Conservation (phyloP, 192 early-diverging fungal species). For the Linnemannia exigua region DNA sequence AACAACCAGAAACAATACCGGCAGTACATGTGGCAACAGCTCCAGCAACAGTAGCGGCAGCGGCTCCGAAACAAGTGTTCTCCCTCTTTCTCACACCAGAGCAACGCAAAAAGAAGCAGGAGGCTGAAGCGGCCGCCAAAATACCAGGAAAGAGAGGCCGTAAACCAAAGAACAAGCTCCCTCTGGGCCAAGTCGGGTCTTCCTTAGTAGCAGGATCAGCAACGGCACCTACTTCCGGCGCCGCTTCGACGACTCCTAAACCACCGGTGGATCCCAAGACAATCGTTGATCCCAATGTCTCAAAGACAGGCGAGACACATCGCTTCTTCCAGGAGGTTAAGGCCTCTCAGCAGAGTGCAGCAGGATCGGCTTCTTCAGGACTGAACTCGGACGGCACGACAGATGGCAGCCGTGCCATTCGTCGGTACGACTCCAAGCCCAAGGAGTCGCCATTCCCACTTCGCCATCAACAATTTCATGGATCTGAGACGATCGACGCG, state of each 20-base stretch:
- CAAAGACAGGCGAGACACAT: slow-evolving; percentile 50
- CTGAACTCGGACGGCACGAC: neutral
- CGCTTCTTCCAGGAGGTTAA: slow-evolving; percentile 52
- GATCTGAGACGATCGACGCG: slow-evolving; percentile 42
- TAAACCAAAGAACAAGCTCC: slow-evolving; percentile 33
- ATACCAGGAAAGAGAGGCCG: slow-evolving; percentile 20
- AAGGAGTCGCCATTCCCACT: slow-evolving; percentile 34
- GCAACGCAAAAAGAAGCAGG: slow-evolving; percentile 37
- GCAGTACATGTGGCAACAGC: neutral
- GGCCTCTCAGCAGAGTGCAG: slow-evolving; percentile 9
- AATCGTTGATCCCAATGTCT: slow-evolving; percentile 50
- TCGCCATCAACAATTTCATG: slow-evolving; percentile 47
- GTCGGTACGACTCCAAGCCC: slow-evolving; percentile 5
- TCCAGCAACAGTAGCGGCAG: neutral
- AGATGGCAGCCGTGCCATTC: neutral
- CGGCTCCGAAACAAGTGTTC: slow-evolving; percentile 38
- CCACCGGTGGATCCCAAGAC: neutral
- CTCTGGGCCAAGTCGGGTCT: neutral
- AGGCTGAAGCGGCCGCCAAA: slow-evolving; percentile 12
- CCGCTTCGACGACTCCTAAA: neutral
- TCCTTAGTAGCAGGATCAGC: neutral
- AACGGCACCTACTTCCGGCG: neutral
- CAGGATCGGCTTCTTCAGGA: neutral
- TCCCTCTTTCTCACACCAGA: slow-evolving; percentile 50
- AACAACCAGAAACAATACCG: neutral